phyloP scores from a whole-genome alignment of 2,329 filamentous ascomycete genomes.

The Diplocarpon mali region DNA sequence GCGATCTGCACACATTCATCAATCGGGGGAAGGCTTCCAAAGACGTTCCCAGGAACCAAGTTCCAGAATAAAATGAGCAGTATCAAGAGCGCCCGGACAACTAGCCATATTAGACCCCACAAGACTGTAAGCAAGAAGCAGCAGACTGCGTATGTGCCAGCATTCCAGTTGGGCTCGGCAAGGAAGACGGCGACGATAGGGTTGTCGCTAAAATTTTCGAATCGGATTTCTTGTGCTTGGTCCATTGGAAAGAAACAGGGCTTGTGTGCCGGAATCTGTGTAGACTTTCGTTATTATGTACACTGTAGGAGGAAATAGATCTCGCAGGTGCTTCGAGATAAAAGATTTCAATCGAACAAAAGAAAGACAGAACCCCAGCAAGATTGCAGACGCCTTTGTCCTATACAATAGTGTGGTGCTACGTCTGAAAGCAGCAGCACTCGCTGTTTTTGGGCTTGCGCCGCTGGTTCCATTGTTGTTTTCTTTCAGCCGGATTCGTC shows the following conservation, averaged over 20 bases:
- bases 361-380: not conserved
- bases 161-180: not conserved
- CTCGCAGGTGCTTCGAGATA: not conserved
- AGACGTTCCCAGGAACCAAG: not conserved
- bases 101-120: not conserved
- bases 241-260: not conserved
- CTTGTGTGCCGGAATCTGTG: too few species aligned
- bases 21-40: not conserved
- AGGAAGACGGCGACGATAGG: conserved; percentile 1
- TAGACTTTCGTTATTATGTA: not conserved
- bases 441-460: not conserved
- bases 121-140: not conserved
- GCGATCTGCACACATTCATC: not conserved
- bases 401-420: not conserved
- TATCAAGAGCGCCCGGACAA: not conserved
- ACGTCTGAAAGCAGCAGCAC: not conserved
- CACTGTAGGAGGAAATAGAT: not conserved
- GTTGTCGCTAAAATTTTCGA: conserved; percentile 1
- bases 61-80: not conserved
- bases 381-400: not conserved
- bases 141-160: not conserved
- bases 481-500: not conserved
- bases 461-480: not conserved
- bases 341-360: not conserved
- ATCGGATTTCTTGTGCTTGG: not conserved